Percentiles rank a stretch among this genome's conserved stretches.
phyloP scores from a whole-genome alignment of 768 basidiomycete species.

The Baorangia bicolor region DNA sequence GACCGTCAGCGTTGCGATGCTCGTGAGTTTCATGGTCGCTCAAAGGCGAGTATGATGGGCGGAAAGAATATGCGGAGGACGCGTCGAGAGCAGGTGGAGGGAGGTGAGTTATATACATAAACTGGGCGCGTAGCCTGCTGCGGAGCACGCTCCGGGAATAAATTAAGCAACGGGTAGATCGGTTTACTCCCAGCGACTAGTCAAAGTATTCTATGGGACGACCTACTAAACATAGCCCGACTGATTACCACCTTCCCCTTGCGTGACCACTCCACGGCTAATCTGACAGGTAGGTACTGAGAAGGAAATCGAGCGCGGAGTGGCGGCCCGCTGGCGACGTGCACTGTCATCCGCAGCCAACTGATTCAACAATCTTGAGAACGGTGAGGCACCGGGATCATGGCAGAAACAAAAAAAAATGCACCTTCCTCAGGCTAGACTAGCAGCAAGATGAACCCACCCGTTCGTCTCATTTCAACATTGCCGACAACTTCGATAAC shows the following conservation, averaged over 20 bases:
- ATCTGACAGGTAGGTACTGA: too few relatives aligned
- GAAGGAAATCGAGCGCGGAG: too few relatives aligned
- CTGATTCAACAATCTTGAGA: too few relatives aligned
- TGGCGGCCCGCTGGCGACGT: too few relatives aligned
- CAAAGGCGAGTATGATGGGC: neutral
- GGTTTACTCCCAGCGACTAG: too few relatives aligned
- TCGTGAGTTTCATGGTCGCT: constrained; percentile 14
- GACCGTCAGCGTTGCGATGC: constrained; percentile 1
- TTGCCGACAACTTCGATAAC: constrained; percentile 4
- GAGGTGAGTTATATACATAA: neutral
- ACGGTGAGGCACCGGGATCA: too few relatives aligned
- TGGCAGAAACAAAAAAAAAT: neutral
- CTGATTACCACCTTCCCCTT: neutral
- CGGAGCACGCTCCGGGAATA: constrained; percentile 5
- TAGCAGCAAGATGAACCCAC: neutral
- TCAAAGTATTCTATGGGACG: too few relatives aligned
- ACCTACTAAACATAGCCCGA: neutral
- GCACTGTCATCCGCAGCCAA: too few relatives aligned
- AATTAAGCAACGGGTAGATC: constrained; percentile 13
- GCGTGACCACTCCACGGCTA: too few relatives aligned
- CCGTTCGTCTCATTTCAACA: constrained; percentile 3
- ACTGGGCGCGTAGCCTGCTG: constrained; percentile 2
- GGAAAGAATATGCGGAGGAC: neutral
- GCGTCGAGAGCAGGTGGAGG: neutral
- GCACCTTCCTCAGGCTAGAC: neutral